Conservation (phyloP, 2,329 filamentous ascomycete species). For the Proliferodiscus dingleyae region DNA sequence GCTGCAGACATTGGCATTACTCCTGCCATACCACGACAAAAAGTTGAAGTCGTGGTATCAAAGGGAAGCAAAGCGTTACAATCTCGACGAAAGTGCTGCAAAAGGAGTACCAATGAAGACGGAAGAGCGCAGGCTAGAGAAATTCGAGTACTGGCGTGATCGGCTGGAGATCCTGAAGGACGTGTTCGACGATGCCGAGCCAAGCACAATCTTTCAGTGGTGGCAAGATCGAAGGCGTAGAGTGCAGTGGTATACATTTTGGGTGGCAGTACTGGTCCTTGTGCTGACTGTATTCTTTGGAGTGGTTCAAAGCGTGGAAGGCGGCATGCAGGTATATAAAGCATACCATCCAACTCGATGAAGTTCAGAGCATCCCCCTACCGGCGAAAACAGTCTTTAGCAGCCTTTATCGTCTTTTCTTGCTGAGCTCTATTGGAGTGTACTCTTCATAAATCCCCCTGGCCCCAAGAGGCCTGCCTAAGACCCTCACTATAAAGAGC, state of each 20-base stretch:
- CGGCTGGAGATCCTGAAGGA: constrained; percentile 39
- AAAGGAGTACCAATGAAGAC: constrained; percentile 29
- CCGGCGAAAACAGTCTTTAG: too few relatives aligned
- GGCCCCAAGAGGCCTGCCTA: neutral
- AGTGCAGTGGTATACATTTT: constrained; percentile 36
- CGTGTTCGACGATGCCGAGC: constrained; percentile 35
- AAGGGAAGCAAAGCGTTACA: neutral
- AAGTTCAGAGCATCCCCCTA: too few relatives aligned
- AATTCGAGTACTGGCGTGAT: constrained; percentile 38
- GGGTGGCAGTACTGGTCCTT: constrained; percentile 8
- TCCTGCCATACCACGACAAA: neutral
- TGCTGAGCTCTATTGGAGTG: neutral
- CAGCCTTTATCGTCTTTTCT: neutral
- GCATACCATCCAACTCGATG: constrained; percentile 1
- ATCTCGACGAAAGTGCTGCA: neutral
- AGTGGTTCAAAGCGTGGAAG: constrained; percentile 37
- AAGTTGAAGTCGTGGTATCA: neutral
- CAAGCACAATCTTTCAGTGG: constrained; percentile 35
- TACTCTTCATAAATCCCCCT: neutral
- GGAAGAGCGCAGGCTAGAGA: constrained; percentile 32
- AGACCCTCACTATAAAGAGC: neutral
- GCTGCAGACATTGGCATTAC: constrained; percentile 1
- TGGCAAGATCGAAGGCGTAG: constrained; percentile 39
- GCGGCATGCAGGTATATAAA: constrained; percentile 35
- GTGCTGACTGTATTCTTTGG: constrained; percentile 29